phyloP scores from a whole-genome alignment of 2,329 filamentous ascomycete genomes.

The Phialemoniopsis sp. region DNA sequence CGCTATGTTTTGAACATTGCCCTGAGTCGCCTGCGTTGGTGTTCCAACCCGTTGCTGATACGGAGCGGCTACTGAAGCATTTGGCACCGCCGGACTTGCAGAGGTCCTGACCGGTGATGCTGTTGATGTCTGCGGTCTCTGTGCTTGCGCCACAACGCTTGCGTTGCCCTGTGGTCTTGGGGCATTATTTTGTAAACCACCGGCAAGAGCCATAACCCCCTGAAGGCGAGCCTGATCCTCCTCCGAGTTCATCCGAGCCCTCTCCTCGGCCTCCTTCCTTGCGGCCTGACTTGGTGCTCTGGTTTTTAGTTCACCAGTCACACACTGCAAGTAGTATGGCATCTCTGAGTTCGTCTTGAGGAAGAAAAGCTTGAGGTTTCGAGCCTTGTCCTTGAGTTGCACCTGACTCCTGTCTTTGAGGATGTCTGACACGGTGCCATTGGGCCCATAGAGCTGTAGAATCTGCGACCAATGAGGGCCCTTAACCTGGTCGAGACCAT shows the following conservation, averaged over 20 bases:
- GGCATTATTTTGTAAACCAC: slow-evolving; percentile 41
- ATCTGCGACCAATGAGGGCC: slow-evolving; percentile 95
- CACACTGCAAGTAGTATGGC: slow-evolving; percentile 79
- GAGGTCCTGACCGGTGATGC: background rate
- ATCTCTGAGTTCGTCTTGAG: slow-evolving; percentile 89
- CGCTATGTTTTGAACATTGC: background rate
- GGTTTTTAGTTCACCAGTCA: slow-evolving; percentile 87
- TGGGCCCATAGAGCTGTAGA: slow-evolving; percentile 74
- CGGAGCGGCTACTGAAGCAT: slow-evolving; percentile 1
- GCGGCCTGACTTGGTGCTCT: slow-evolving; percentile 72
- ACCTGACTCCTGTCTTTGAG: slow-evolving; percentile 88
- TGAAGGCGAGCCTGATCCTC: slow-evolving; percentile 58
- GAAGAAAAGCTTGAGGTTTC: slow-evolving; percentile 88
- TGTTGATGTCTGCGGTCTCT: background rate
- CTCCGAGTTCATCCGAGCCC: slow-evolving; percentile 52
- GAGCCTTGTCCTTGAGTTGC: slow-evolving; percentile 86
- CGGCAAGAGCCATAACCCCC: slow-evolving; percentile 53
- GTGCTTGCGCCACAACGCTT: background rate
- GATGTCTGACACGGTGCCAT: slow-evolving; percentile 75
- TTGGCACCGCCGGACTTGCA: background rate
- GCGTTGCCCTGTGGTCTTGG: background rate
- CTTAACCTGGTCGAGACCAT: slow-evolving; percentile 81
- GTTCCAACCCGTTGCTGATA: background rate
- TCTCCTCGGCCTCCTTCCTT: slow-evolving; percentile 63
- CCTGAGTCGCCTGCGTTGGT: slow-evolving; percentile 1